Evolutionary conservation across 371 early-diverging fungal species (phyloP).

Genomic region (Mortierella sp.): DNA sequence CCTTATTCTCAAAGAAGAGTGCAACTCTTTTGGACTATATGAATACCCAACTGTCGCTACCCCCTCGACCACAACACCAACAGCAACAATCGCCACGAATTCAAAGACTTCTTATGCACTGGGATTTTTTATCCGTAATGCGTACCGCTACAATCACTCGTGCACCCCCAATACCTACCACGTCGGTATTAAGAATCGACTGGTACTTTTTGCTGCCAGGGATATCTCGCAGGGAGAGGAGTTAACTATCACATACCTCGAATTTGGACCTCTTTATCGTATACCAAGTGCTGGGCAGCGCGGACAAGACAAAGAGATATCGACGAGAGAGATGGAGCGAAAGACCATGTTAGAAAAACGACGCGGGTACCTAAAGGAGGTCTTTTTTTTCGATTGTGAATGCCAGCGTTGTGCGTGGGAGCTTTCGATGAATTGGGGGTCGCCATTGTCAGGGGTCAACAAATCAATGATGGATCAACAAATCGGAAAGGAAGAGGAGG

Average conservation of each 20-base stretch:
- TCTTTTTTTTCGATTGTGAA: constrained; percentile 28
- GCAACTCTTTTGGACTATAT: constrained; percentile 38
- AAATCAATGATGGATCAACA: no score
- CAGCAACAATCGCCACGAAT: not conserved
- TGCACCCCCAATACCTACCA: constrained; percentile 35
- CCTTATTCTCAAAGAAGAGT: constrained; percentile 29
- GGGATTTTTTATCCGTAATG: not conserved
- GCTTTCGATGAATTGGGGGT: not conserved
- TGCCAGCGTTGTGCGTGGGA: constrained; percentile 26
- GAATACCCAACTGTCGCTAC: constrained; percentile 16
- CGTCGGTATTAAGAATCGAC: constrained; percentile 12
- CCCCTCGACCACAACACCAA: not conserved
- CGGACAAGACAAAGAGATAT: not conserved
- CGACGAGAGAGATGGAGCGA: not conserved
- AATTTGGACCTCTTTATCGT: constrained; percentile 25
- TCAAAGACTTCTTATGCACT: constrained; percentile 17
- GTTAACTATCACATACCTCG: constrained; percentile 27
- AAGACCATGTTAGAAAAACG: constrained; percentile 8
- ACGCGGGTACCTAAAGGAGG: not conserved
- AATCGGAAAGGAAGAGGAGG: not conserved
- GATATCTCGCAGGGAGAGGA: constrained; percentile 26
- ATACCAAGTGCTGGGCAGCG: not conserved
- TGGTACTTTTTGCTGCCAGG: constrained; percentile 19
- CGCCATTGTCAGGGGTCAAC: not conserved
- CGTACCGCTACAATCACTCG: constrained; percentile 24